Base-by-base conservation (phyloP, 352 stramenopile genomes). In the Aphanomyces stellatus region DNA sequence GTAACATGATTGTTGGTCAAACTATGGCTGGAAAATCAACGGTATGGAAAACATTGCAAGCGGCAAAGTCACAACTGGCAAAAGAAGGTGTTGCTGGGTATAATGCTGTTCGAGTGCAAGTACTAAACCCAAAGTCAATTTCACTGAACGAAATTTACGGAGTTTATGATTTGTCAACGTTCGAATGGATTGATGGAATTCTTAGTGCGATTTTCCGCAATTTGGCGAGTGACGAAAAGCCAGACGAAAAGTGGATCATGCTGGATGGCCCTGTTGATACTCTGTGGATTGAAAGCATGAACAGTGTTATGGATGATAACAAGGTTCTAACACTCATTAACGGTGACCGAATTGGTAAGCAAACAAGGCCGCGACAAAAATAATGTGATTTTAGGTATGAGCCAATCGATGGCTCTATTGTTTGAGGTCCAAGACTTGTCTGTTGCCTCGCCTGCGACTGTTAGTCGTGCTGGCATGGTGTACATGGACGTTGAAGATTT, bases 381-480 rank as follows among this genome's bases (percentile, higher is more conserved):
- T n/a, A 98, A 57, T 98, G 98, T 53, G 93, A 98, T 69, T 91
- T 98, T 4, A 57, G 49, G 49, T 57, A 92, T 95, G 85, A 90
- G 79, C 31, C 67, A 81, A 8, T 88, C 81, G 1, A 92, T 93
- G 85, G 81, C 94, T 51, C 88, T 97, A 40, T 79, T 98, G 59
- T 98, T 98, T 53, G 94, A 98, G 70, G 92, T 98, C 4, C 94
- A 97, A 70, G 92, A 98, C 69, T 78, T 98, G 1, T 88, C 88
- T 0, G 92, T 97, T 8, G 94, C 94, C 24, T 98, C 90, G 8
- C 93, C 94, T 3, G 94, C 94, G 0, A 98, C 94, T 2, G 93
- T 98, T 1, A 96, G 85, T 57, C 82, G 93, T 34, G 90, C 91
- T 24, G 93, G 93, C 31, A 96, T 98, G 79, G 90, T 98, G 7